Base-by-base conservation (phyloP, 768 basidiomycete genomes). In the Hemileccinum impolitum region DNA sequence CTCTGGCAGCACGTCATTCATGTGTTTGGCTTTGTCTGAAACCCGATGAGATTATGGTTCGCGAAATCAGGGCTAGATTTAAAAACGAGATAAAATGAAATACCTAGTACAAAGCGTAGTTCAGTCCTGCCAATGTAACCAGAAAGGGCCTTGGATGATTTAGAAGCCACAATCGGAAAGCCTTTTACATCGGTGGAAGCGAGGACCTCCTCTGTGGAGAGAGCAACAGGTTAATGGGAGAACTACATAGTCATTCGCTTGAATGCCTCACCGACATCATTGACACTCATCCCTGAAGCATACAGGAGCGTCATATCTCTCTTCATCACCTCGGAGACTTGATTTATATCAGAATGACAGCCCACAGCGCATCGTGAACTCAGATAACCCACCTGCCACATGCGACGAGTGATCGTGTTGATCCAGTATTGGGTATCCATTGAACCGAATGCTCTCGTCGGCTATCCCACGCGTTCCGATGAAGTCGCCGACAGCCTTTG, bases 401-500 rank as follows among this genome's bases (percentile, higher is more conserved):
- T 95, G 85, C 61, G 90, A 94, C 0, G 90, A 85, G 59, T 91
- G 86, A 63, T 96, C 93, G 52, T 96, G 91, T 62, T 94, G 94
- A 70, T 97, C 95, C 51, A 99, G 72, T 75, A 94, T 94, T 0
- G 96, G 96, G 71, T 87, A 98, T 9, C 94, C 95, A 63, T 96
- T 98, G 71, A 99, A 95, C 15, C 84, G 80, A 60, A 99, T 99
- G 80, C 87, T 91, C 61, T 96, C 91, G 54, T 99, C 96, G 4
- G 96, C 94, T 55, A 99, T 97, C 2, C 96, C 96, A 38, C 80
- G 89, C 7, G 85, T 90, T 19, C 94, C 94, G 41, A 98, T 77
- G 57, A 92, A 87, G 63, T 99, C 95, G 13, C 94, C 92, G 19
- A 98, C 95, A 12, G 94, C 93, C 68, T 97, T 98, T 9, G 96